These are phyloP conservation scores for Pseudozyma sp. DNA, from an alignment of 1,284 basidiomycete genomes.

Conservation along the genomic window DNA sequence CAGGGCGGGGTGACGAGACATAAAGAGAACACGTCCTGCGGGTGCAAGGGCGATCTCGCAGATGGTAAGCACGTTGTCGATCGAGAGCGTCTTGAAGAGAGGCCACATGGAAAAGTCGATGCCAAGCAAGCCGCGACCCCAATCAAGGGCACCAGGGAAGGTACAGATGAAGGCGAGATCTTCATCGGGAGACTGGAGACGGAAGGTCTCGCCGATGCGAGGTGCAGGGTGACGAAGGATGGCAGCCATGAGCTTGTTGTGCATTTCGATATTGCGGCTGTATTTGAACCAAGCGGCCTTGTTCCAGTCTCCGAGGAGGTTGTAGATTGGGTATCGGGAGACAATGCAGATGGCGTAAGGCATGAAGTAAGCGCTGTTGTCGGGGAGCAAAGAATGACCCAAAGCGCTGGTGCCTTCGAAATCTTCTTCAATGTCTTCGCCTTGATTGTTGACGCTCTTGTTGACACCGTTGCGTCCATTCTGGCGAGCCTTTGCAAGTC, in stretches of 20 bases:
- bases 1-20: slow-evolving; percentile 89
- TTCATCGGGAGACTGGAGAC: slow-evolving; percentile 54
- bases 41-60: slow-evolving; percentile 95
- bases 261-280: slow-evolving; percentile 68
- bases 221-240: slow-evolving; percentile 67
- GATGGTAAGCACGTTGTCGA: slow-evolving; percentile 92
- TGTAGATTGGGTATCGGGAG: slow-evolving; percentile 66
- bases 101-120: slow-evolving; percentile 92
- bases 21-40: slow-evolving; percentile 89
- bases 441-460: slow-evolving; percentile 33
- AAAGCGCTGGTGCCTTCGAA: slow-evolving; percentile 33
- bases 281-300: slow-evolving; percentile 69
- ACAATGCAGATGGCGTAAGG: slow-evolving; percentile 67
- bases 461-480: slow-evolving; percentile 21
- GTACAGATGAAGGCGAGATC: slow-evolving; percentile 67
- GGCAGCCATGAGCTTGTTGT: slow-evolving; percentile 68
- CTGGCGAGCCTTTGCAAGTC: slow-evolving; percentile 42
- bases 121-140: slow-evolving; percentile 69
- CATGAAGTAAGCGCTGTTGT: slow-evolving; percentile 64
- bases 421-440: slow-evolving; percentile 38
- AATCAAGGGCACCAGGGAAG: slow-evolving; percentile 71
- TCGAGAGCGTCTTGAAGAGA: slow-evolving; percentile 89
- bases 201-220: slow-evolving; percentile 61
- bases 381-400: slow-evolving; percentile 50
- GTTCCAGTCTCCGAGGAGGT: slow-evolving; percentile 67